Evolutionary conservation across 805 yeast species (phyloP).

Genomic region (Millerozyma miso): DNA sequence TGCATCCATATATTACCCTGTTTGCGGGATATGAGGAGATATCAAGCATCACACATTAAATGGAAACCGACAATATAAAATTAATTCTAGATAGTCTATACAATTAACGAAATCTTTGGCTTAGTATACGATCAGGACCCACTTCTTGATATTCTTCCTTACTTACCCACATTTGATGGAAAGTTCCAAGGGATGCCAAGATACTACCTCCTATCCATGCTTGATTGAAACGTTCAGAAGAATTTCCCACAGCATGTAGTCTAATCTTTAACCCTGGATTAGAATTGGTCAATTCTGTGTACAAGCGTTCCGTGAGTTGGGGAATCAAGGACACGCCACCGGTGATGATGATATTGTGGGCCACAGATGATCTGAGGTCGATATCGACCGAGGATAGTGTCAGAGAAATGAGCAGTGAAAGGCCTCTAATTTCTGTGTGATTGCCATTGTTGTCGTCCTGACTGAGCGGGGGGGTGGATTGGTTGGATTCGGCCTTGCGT

Average conservation of each 20-base stretch:
- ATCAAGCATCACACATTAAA: neutral
- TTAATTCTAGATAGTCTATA: neutral
- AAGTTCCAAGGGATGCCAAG: conserved; percentile 82
- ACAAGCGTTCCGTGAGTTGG: conserved; percentile 73
- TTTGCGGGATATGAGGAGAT: neutral
- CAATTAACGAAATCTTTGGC: conserved; percentile 70
- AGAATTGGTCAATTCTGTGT: conserved; percentile 59
- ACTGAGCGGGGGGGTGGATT: conserved; percentile 24
- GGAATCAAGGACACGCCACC: conserved; percentile 82
- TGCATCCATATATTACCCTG: neutral
- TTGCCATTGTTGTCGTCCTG: conserved; percentile 2
- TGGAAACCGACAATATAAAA: neutral
- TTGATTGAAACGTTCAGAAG: conserved; percentile 72
- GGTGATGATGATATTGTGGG: conserved; percentile 82
- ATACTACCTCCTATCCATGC: conserved; percentile 94
- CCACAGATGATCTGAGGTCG: conserved; percentile 78
- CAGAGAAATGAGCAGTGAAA: conserved; percentile 58
- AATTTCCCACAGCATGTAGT: conserved; percentile 74
- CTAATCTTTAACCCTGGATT: conserved; percentile 86
- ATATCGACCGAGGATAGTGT: conserved; percentile 64
- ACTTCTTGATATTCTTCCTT: conserved; percentile 83
- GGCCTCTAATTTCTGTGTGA: conserved; percentile 35
- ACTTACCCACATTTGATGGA: conserved; percentile 94
- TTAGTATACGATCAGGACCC: conserved; percentile 75
- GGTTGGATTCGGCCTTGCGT: conserved; percentile 37